Base-by-base conservation (phyloP, 176 grass and related monocot genomes). In the Carex littledalei region DNA sequence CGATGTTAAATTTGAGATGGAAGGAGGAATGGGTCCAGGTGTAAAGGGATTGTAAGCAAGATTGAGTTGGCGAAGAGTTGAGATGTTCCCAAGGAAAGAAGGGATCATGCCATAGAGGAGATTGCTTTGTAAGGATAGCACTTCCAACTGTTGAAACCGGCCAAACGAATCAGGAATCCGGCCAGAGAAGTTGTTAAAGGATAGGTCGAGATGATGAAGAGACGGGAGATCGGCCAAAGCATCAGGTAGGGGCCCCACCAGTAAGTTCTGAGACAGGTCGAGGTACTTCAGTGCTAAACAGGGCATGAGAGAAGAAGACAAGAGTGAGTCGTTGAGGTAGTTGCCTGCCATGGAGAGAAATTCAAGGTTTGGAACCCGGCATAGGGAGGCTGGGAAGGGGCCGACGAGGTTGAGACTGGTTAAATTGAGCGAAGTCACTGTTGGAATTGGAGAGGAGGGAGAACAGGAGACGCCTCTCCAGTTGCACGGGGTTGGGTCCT, bases 31-130 rank as follows among this genome's bases (percentile, higher is more conserved):
- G 3, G 90, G 87, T 55, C 86, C 89, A 67, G 93, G 91, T 5
- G 84, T 43, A 67, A 99, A 94, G 5, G 75, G 22, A 85, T 99
- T 99, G 84, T 94, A 95, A 31, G 96, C 90, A 43, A 99, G 87
- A 3, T 81, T 74, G 62, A 95, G 87, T 37, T 89, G 84, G 21
- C 35, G 85, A 70, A 99, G 88, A 22, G 81, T 4, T 11, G 87
- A 52, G 63, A 99, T 13, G 24, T 92, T 89, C 45, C 83, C 32
- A 7, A 99, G 49, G 81, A 92, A 90, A n/a, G 83, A 58, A 54
- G 96, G 93, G 32, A 99, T 83, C 32, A 60, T 65, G 75, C 91
- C 90, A 53, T 88, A 78, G 52, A 98, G 60, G 45, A 70, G 15
- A 87, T 98, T 98, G 67, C 60, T 47, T 55, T 88, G 57, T 6